phyloP scores from a whole-genome alignment of 2,329 filamentous ascomycete genomes.

The Aspergillus fumigatiaffinis region DNA sequence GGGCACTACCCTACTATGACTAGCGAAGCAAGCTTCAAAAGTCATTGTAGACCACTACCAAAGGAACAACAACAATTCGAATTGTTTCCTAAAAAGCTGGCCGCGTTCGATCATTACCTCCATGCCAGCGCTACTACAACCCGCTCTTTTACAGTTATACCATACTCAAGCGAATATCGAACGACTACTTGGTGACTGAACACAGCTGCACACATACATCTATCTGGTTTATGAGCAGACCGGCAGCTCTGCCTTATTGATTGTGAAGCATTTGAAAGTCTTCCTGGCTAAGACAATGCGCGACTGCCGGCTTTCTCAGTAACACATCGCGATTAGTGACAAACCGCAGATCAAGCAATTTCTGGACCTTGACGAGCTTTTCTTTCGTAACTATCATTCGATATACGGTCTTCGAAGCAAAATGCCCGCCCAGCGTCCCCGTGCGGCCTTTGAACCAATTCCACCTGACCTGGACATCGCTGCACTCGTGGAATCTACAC shows the following conservation, averaged over 20 bases:
- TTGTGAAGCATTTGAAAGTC: not conserved
- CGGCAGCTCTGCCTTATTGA: not conserved
- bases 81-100: not conserved
- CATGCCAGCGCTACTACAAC: not conserved
- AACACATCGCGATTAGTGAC: not conserved
- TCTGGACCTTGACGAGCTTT: not conserved
- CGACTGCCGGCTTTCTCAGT: not conserved
- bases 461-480: conserved; percentile 78
- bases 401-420: not conserved
- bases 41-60: not conserved
- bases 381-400: not conserved
- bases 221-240: not conserved
- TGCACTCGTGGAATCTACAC: conserved; percentile 68
- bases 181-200: not conserved
- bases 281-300: not conserved
- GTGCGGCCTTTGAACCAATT: conserved; percentile 88
- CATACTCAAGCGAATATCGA: not conserved
- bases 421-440: conserved; percentile 77
- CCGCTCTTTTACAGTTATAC: not conserved
- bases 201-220: not conserved
- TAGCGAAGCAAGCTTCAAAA: not conserved
- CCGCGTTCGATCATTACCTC: not conserved
- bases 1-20: not conserved
- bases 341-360: not conserved
- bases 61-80: not conserved